Base-by-base conservation (phyloP, 2,329 filamentous ascomycete genomes). In the Ceratocystis cacaofunesta region DNA sequence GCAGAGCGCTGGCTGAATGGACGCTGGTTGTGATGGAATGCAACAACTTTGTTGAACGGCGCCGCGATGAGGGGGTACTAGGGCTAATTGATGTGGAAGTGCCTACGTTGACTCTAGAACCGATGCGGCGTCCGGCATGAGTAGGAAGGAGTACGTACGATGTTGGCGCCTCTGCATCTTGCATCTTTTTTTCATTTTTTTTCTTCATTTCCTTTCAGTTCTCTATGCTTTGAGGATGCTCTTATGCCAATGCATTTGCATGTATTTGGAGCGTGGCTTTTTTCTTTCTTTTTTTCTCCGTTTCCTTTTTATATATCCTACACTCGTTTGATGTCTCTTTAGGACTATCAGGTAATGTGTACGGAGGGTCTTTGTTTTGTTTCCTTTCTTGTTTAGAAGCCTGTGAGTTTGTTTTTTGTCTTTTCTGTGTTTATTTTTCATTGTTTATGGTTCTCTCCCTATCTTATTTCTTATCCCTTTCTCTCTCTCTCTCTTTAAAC, bases 1-100 rank as follows among this genome's bases (percentile, higher is more conserved):
- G 89, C 1, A 80, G 88, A 22, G 86, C 89, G 0, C 78, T 94
- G 57, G 88, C 88, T 0, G 89, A 94, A 73, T 94, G 89, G 89
- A 79, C 80, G 22, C 77, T 89, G 19, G 82, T 92, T 22, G 84
- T 91, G 17, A 82, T 83, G 65, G 89, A 94, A 73, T 90, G 85
- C 76, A 90, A 92, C 75, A 89, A 85, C 71, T 94, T 92, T 74
- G 84, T 90, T 41, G 88, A 92, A 67, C 80, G 89, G 58, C 81
- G 89, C 65, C 85, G 85, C 63, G 84, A 85, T 60, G 89, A 94
- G 72, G 89, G 89, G 57, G 82, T 91, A 8, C 79, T 82, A 1
- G 77, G 78, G 0, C 81, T 90, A 67, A 79, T 77, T 69, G 83
- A 86, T 55, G 84, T 92, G 52, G 89, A 92, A 73, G 76, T 79